phyloP scores from a whole-genome alignment of 176 grass and related monocot genomes.

The Melocanna baccifera region DNA sequence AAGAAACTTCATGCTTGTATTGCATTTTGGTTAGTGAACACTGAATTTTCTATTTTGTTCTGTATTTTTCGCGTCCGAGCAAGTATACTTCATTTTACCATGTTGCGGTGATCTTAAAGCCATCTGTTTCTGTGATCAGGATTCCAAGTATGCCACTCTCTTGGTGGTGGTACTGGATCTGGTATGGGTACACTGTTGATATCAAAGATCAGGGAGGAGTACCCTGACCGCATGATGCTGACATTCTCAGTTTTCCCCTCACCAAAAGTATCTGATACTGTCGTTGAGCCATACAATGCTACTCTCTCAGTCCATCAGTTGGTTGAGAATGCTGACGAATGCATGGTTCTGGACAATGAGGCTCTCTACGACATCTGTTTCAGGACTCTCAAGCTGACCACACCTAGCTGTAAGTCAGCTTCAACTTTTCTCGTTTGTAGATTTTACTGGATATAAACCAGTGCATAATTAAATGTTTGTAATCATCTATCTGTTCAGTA shows the following conservation, averaged over 20 bases:
- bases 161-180: slow-evolving; percentile 77
- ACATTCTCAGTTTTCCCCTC: slow-evolving; percentile 74
- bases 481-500: neutral
- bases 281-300: slow-evolving; percentile 75
- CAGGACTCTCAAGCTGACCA: slow-evolving; percentile 67
- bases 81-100: neutral
- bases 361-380: slow-evolving; percentile 75
- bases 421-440: neutral
- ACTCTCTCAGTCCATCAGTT: slow-evolving; percentile 75
- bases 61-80: neutral
- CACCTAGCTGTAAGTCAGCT: slow-evolving; percentile 56
- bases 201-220: slow-evolving; percentile 83
- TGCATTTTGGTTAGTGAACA: neutral
- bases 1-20: neutral
- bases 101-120: neutral
- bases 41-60: neutral
- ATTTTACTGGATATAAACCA: neutral
- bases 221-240: slow-evolving; percentile 77
- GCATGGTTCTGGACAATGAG: slow-evolving; percentile 76
- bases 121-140: slow-evolving; percentile 38
- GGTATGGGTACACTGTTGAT: slow-evolving; percentile 78
- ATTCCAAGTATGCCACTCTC: slow-evolving; percentile 66
- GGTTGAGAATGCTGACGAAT: slow-evolving; percentile 80
- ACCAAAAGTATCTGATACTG: slow-evolving; percentile 71
- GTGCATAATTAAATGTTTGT: neutral